These are phyloP conservation scores for Zymoseptoria pseudotritici DNA, from an alignment of 2,329 filamentous ascomycete genomes.

Conservation along the genomic window DNA sequence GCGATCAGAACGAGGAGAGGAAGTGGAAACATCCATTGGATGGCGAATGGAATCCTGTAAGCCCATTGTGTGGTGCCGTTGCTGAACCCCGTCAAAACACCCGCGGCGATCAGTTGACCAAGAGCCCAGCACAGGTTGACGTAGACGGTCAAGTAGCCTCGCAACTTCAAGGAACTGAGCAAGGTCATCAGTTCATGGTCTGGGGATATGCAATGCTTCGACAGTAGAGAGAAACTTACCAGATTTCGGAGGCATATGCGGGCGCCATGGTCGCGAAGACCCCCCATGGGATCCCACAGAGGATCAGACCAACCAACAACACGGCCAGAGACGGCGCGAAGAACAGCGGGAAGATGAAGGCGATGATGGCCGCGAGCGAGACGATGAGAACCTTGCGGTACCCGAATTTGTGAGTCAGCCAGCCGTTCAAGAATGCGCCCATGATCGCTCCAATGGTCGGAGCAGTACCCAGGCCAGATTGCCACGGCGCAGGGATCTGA, in stretches of 20 bases:
- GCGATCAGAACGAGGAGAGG: slow-evolving; percentile 21
- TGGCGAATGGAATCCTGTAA: slow-evolving; percentile 33
- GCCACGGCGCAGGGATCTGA: slow-evolving; percentile 49
- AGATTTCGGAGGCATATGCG: slow-evolving; percentile 11
- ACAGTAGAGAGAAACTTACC: neutral
- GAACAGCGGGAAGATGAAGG: slow-evolving; percentile 46
- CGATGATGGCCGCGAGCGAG: slow-evolving; percentile 46
- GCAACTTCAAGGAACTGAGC: slow-evolving; percentile 40
- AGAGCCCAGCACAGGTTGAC: slow-evolving; percentile 38
- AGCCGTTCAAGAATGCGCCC: slow-evolving; percentile 60
- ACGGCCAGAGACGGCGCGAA: slow-evolving; percentile 30
- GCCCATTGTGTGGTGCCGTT: slow-evolving; percentile 24
- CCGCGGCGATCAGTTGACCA: slow-evolving; percentile 39
- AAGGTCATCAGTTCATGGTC: neutral
- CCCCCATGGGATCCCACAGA: slow-evolving; percentile 37
- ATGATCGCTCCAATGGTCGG: slow-evolving; percentile 50
- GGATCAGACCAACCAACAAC: slow-evolving; percentile 28
- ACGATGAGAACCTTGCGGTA: slow-evolving; percentile 48
- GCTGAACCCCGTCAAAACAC: slow-evolving; percentile 22
- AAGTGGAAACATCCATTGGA: slow-evolving; percentile 32
- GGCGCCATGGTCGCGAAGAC: slow-evolving; percentile 10
- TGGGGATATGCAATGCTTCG: neutral
- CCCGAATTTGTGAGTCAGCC: slow-evolving; percentile 48
- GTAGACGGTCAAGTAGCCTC: slow-evolving; percentile 53
- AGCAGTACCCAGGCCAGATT: slow-evolving; percentile 50